Conservation (phyloP, 2,329 filamentous ascomycete genomes). For the Pseudogymnoascus sp. region DNA sequence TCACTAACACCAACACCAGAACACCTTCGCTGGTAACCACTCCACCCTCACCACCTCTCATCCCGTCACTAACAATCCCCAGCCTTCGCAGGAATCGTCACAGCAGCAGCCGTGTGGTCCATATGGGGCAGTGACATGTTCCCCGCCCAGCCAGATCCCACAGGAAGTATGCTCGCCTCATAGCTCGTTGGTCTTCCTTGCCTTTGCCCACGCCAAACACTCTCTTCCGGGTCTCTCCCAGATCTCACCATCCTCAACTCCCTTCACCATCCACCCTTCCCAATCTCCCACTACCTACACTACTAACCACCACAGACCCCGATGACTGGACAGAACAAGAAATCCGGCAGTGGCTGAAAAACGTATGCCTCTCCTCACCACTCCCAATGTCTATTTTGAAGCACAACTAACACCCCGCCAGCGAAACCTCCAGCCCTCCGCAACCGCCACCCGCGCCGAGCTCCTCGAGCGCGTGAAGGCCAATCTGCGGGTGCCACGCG, state of each 20-base stretch:
- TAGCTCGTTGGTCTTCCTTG: conserved; percentile 5
- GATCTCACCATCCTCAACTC: not conserved
- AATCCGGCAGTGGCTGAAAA: conserved; percentile 68
- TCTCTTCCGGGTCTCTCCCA: not conserved
- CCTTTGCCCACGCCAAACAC: not conserved
- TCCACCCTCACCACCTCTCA: not conserved
- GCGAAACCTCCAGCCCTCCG: conserved; percentile 54
- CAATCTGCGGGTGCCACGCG: conserved; percentile 45
- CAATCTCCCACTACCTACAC: not conserved
- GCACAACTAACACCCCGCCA: conserved; percentile 25
- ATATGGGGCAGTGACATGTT: conserved; percentile 86
- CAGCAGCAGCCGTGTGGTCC: conserved; percentile 70
- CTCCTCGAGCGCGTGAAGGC: conserved; percentile 60
- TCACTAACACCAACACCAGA: conserved; percentile 36
- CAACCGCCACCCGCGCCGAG: conserved; percentile 51
- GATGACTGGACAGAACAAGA: conserved; percentile 72
- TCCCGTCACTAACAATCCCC: conserved; percentile 18
- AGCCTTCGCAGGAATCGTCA: conserved; percentile 76
- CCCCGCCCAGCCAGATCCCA: conserved; percentile 65
- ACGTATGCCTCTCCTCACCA: conserved; percentile 44
- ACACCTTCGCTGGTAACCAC: conserved; percentile 55
- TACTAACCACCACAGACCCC: conserved; percentile 39
- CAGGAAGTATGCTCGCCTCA: conserved; percentile 49
- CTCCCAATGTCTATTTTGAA: not conserved
- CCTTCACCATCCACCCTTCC: not conserved